Evolutionary conservation across 2,329 filamentous ascomycete species (phyloP).

Genomic region (Diplodia seriata): DNA sequence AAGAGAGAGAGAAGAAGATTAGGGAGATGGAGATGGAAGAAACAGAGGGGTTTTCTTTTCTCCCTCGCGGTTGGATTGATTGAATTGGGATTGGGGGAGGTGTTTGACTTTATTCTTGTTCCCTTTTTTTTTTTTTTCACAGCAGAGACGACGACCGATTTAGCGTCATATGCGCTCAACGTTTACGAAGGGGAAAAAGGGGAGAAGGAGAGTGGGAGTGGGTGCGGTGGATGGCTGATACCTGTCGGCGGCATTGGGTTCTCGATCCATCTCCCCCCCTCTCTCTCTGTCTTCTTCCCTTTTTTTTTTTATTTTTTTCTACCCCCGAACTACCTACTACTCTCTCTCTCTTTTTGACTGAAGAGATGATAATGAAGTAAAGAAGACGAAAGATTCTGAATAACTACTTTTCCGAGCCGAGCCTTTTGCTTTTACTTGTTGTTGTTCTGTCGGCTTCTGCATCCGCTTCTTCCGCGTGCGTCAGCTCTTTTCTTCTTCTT

Average conservation of each 20-base stretch:
- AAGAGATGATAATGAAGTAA: conserved; percentile 4
- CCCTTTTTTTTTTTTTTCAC: not conserved
- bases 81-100: not conserved
- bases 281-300: not conserved
- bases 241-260: too few relatives aligned
- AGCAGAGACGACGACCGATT: not conserved
- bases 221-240: too few relatives aligned
- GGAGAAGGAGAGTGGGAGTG: not conserved
- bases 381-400: not conserved
- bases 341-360: not conserved
- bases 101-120: not conserved
- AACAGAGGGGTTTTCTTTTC: too few relatives aligned
- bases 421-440: not conserved
- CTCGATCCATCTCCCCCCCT: not conserved
- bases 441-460: not conserved
- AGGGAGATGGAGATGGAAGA: too few relatives aligned
- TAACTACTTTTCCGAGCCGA: not conserved
- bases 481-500: not conserved
- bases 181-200: not conserved
- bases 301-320: conserved; percentile 1
- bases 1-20: not conserved
- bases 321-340: not conserved
- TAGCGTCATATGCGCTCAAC: not conserved
- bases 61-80: too few relatives aligned
- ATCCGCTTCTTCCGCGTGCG: not conserved